Base-by-base conservation (phyloP, 345 rosid species). In the Limnanthes douglasii region DNA sequence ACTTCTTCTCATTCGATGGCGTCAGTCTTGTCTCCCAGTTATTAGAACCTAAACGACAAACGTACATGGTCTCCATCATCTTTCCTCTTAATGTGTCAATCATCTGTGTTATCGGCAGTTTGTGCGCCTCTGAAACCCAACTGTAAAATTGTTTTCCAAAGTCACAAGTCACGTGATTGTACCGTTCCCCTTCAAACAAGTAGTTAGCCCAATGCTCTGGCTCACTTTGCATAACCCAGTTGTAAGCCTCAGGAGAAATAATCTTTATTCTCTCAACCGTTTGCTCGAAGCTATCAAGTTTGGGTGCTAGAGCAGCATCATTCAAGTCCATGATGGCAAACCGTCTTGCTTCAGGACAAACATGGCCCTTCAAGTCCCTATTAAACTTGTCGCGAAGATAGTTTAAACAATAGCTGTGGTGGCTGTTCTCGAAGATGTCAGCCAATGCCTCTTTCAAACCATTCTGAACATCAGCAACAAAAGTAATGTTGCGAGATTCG, bases 171-270 rank as follows among this genome's bases (percentile, higher is more conserved):
- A 76, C 58, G 32, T 70, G 81, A 56, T 66, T 65, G 54, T 88
- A 88, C 56, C 95, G 69, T 31, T 75, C 79, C 21, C 97, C 93
- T 22, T 49, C 61, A 48, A 78, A 76, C 52, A 69, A 59, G 2
- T 77, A 73, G 59, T 66, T 83, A 8, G 97, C 90, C 95, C 95
- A 83, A 47, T 79, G 90, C 27, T 68, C 76, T 7, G 95, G 97
- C 45, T 88, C 97, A 35, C 86, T 79, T 41, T 73, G 74, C 38
- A 70, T 30, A 34, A 88, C 74, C 95, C 97, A 88, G 10, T 67
- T 31, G 35, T 72, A 83, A 18, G 95, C 95, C 32, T 79, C 86
- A 4, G 69, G 74, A 24, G 97, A 88, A 30, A 88, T 76, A 15
- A 66, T 53, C 46, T 72, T 88, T 24, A 79, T 73, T 57, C 53